Percentiles rank a stretch among this genome's conserved stretches.
phyloP scores from a whole-genome alignment of 768 basidiomycete species.

The Crucibulum laeve region DNA sequence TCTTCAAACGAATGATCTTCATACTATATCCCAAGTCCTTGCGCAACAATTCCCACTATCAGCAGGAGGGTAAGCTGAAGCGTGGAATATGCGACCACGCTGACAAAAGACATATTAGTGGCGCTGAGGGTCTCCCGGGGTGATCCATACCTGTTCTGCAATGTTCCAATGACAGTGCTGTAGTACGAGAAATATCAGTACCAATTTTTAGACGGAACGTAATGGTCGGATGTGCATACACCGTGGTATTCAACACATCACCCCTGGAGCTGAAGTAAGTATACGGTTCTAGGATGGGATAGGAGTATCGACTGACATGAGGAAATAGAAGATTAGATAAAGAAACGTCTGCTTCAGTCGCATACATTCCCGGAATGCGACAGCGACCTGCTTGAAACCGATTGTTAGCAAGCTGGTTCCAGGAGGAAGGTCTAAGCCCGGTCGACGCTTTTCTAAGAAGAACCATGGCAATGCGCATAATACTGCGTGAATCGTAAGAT shows the following conservation, averaged over 20 bases:
- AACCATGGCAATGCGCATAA: slow-evolving; percentile 74
- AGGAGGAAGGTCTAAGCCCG: slow-evolving; percentile 56
- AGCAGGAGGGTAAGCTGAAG: slow-evolving; percentile 64
- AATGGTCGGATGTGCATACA: slow-evolving; percentile 35
- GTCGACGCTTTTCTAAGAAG: slow-evolving; percentile 59
- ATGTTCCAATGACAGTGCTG: slow-evolving; percentile 67
- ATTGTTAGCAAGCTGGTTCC: slow-evolving; percentile 54
- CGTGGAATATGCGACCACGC: slow-evolving; percentile 69
- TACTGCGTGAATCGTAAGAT: slow-evolving; percentile 29
- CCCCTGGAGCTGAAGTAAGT: slow-evolving; percentile 40
- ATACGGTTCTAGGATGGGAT: not conserved
- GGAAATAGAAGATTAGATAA: slow-evolving; percentile 72
- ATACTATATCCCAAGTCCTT: slow-evolving; percentile 68
- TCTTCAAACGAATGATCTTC: slow-evolving; percentile 10
- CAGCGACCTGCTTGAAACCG: slow-evolving; percentile 64
- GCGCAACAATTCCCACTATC: slow-evolving; percentile 61
- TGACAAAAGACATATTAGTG: slow-evolving; percentile 18
- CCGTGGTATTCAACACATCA: slow-evolving; percentile 71
- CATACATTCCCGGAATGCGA: slow-evolving; percentile 60
- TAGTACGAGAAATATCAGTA: slow-evolving; percentile 4
- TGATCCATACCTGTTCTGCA: slow-evolving; percentile 62
- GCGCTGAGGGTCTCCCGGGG: not conserved
- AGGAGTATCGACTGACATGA: slow-evolving; percentile 46
- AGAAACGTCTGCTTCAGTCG: slow-evolving; percentile 69
- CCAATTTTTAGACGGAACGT: too few species aligned